A percentile compares a stretch with the other conserved stretches of the same genome.
These are phyloP conservation scores for Solanum chaucha DNA, from an alignment of 257 asterid species.

Conservation along the genomic window DNA sequence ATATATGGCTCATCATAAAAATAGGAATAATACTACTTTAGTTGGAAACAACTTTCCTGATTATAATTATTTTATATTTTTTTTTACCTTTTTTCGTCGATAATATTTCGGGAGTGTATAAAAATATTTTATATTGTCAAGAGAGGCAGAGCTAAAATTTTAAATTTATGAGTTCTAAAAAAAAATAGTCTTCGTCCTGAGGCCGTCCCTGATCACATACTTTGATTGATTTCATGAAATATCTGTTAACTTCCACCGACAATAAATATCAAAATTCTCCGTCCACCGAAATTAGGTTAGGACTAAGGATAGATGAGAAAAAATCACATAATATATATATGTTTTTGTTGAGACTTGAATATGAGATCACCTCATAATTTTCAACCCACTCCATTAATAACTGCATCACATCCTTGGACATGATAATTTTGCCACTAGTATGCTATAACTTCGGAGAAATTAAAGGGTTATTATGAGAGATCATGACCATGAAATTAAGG, in stretches of 20 bases:
- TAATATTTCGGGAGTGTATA: neutral
- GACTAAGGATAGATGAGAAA: neutral
- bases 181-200: no score
- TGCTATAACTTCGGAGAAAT: neutral
- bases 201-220: neutral
- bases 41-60: neutral
- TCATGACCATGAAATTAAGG: neutral
- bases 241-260: neutral
- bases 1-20: neutral
- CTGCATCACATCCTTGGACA: fast-evolving
- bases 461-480: neutral
- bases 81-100: no score
- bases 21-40: neutral
- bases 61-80: no score
- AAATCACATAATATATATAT: no score
- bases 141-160: neutral
- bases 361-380: no score
- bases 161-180: fast-evolving
- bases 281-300: neutral
- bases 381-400: neutral
- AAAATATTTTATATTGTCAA: no score
- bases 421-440: neutral
- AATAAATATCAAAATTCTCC: neutral
- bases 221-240: neutral
- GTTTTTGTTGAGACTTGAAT: no score